Evolutionary conservation across 164 flowering plant genomes (phyloP), one percentile per base, ranked within the genome.

Genomic region (Nymphaea thermarum): DNA sequence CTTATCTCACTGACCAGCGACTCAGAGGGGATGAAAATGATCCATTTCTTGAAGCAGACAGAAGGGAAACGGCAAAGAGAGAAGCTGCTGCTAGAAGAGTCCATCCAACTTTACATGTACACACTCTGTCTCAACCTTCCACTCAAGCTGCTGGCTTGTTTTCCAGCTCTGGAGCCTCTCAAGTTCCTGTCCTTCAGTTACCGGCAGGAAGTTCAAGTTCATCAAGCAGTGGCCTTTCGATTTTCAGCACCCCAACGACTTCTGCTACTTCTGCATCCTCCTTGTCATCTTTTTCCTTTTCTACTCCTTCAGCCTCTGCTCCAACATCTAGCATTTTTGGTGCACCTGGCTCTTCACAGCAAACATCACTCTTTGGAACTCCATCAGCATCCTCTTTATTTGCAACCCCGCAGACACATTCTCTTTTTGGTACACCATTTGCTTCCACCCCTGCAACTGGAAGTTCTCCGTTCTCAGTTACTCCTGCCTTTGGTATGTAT

Each of bases 41-140:
- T 79, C 99, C 99, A 7, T 95, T 95, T 81, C 90, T 95, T 60
- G 99, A 90, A 80, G 99, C 98, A 63, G 98, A 95, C 78, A 74
- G 94, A 42, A 80, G 99, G 43, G 93, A 88, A 80, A 84, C 86
- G 15, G 96, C 99, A 65, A 90, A 86, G 80, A 87, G 79, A 73
- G 97, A 91, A 80, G 99, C 92, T 67, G 98, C 97, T 68, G 90
- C 98, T 43, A 83, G 82, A 75, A 82, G 97, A 78, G 94, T 85
- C 17, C 99, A 95, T 75, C 98, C 98, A 66, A 92, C 98, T 51
- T 75, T 86, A 73, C 94, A 95, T 79, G 76, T 95, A 65, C 94
- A 90, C 43, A 77, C 88, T 36, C 64, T 65, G 70, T 63, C 89
- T 45, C 96, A 86, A 66, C 88, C 89, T 68, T 74, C 94, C 44